Evolutionary conservation across 257 asterid species (phyloP), one percentile per base, ranked within the genome.

Genomic region (Orobanche coerulescens): DNA sequence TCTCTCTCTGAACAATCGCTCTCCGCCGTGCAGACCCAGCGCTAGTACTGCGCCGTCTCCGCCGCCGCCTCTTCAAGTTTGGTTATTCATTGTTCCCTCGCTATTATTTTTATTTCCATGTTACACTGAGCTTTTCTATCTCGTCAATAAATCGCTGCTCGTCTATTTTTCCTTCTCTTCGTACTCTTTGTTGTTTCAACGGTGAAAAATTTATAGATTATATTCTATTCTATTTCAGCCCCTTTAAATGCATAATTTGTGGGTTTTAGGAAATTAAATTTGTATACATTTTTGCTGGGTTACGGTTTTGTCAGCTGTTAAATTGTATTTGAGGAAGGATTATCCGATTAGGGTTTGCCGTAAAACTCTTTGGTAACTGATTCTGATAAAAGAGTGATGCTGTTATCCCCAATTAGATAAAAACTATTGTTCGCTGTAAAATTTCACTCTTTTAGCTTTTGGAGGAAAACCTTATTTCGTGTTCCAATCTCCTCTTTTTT

Each of bases 21-120:
- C 73, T 50, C 67, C 65, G 57, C 68, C 69, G n/a, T n/a, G 66
- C 23, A 18, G 56, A 46, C 34, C 55, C 70, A 23, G 46, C 66
- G 54, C 62, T 71, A 14, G 36, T 44, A 4, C 61, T 39, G 44
- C 26, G 5, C 57, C 56, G 19, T 6, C 23, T 4, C 19, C 57
- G 34, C 58, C 16, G n/a, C 23, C 28, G 25, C 61, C 55, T 8
- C 57, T 61, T 56, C 51, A 48, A n/a, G 44, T 61, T 26, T 57
- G 66, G 70, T 63, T 9, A 50, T 16, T 10, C 59, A 18, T 25
- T 42, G 8, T 55, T 10, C 18, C 36, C 30, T 55, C 23, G 18
- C 16, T 52, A 18, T 16, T 26, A 10, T 53, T 2, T 39, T 4
- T 16, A n/a, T 61, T 23, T 53, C 42, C 25, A 19, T n/a, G 11